These are phyloP conservation scores for Xylaria palmicola DNA, from an alignment of 495 filamentous ascomycete genomes.

Conservation along the genomic window DNA sequence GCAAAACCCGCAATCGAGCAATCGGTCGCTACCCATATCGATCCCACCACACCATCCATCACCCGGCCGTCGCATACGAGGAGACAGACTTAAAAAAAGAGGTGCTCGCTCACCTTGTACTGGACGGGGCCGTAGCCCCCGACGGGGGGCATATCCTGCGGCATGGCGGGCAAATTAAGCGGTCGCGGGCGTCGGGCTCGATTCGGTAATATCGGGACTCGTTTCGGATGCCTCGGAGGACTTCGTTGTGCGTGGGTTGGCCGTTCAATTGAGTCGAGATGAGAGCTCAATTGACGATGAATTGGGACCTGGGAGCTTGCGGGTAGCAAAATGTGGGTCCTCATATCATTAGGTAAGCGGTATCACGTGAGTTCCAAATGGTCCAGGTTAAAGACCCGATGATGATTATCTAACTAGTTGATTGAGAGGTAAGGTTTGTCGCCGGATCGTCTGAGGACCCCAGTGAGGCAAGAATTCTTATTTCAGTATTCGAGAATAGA, in stretches of 20 bases:
- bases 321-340: too few relatives aligned
- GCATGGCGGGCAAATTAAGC: conserved; percentile 49
- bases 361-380: background rate
- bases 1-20: too few relatives aligned
- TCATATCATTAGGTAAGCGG: background rate
- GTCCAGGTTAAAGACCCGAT: too few relatives aligned
- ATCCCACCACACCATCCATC: background rate
- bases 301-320: background rate
- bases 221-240: too few relatives aligned
- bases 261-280: background rate
- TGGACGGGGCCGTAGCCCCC: conserved; percentile 95
- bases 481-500: too few relatives aligned
- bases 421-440: too few relatives aligned
- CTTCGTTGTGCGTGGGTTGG: background rate
- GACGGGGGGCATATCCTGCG: conserved; percentile 87
- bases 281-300: background rate
- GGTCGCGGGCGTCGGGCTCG: background rate
- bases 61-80: background rate
- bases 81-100: background rate
- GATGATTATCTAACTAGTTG: too few relatives aligned
- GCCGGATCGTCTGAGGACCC: too few relatives aligned
- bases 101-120: conserved; percentile 70
- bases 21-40: background rate
- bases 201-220: background rate
- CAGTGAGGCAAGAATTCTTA: too few relatives aligned